Base-by-base conservation (phyloP, 805 yeast species). In the Lachancea cidri region DNA sequence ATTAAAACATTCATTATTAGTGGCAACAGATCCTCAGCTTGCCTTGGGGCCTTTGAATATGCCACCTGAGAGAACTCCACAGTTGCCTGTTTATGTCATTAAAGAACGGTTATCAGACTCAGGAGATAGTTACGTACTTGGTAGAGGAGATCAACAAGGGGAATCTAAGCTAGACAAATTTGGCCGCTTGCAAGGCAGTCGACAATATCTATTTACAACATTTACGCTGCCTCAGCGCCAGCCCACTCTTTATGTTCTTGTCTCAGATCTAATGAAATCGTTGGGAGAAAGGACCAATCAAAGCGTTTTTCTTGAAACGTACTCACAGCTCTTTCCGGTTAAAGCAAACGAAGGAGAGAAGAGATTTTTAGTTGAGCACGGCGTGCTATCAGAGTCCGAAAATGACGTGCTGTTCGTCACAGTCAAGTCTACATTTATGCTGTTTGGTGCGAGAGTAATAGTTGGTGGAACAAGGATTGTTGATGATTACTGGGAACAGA, bases 401-500 rank as follows among this genome's bases (percentile, higher is more conserved):
- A 64, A 17, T 48, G 55, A 32, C 14, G 16, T 39, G 9, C 47
- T 42, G 29, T 54, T 36, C 36, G 65, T 70, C 6, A 65, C 75
- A 9, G 73, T 75, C 2, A 64, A 69, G 34, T 65, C 73, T 1
- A 64, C 73, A 34, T 77, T 57, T 48, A 59, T 76, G 39, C 63
- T 62, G 35, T 76, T 74, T 55, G 82, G 82, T 27, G 74, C 81
- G 1, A 58, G 74, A 17, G 54, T 72, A 2, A 53, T 77, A 16
- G 58, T 58, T 1, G 53, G 59, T n/a, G 83, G 82, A 5, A 57
- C 59, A 29, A 65, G 81, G 43, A 64, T 76, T 3, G 45, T 55
- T 2, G 82, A 77, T 54, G 83, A 77, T 53, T 77, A 77, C 53
- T 77, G 79, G 77, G 81, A 75, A 46, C 62, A 60, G 3, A 49